Base-by-base conservation (phyloP, 352 stramenopile species). In the Phytophthora sojae region DNA sequence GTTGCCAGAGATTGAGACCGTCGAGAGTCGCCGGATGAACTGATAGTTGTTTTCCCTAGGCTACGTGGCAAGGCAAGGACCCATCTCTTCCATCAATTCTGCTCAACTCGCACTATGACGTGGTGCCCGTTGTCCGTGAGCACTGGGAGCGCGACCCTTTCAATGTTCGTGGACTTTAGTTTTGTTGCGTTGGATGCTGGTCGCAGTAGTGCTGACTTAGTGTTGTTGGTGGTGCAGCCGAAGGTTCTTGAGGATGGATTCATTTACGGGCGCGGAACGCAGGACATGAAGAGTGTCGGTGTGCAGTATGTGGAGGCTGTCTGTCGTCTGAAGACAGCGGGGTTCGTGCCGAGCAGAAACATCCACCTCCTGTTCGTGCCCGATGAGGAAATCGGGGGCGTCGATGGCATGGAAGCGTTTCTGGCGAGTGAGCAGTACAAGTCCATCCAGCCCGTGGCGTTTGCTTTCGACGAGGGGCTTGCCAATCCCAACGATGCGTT, bases 281-380 rank as follows among this genome's bases (percentile, higher is more conserved):
- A 99, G 74, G 96, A 99, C 73, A 99, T 99, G 96, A 99, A 99
- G 75, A 97, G 92, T 72, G 96, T 99, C 12, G 97, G 91, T 51
- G 85, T 98, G 23, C 96, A 99, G 73, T 99, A 99, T 69, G 87
- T 98, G 15, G 89, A 98, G 64, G 94, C 95, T 0, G 79, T 99
- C 25, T 69, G 82, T 1, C 74, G 81, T 6, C 70, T 98, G 14
- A 92, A 90, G 53, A 26, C 77, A 14, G 52, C 76, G 21, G 80
- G 79, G 0, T 97, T 96, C 66, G 67, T 83, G 29, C 95, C 95
- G 2, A 85, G 85, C 56, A 87, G 97, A 39, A 91, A 90, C 39
- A 85, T 99, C 54, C 87, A 98, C 73, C 77, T 99, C 47, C 90
- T 94, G 52, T 99, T 98, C 75, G 92, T 97, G 15, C 94, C 93